phyloP scores from a whole-genome alignment of 805 yeast genomes.

The Lipomyces yamadae region DNA sequence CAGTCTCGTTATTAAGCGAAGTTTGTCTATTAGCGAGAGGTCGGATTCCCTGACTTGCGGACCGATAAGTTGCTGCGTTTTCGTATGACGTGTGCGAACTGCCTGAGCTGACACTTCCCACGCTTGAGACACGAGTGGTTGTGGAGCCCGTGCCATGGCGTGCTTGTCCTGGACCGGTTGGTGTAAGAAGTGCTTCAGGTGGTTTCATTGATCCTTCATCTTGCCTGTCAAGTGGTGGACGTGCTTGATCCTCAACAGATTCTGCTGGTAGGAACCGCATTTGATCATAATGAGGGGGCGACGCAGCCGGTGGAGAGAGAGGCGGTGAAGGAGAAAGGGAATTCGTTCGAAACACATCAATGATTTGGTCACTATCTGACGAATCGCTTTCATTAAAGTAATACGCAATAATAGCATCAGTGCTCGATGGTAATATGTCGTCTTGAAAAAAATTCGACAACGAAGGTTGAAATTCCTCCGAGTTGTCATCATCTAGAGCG shows the following conservation, averaged over 20 bases:
- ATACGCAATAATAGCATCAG: neutral
- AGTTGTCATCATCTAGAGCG: neutral
- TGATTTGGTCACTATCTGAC: neutral
- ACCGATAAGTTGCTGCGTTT: neutral
- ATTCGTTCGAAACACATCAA: neutral
- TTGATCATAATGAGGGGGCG: neutral
- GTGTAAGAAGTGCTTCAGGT: neutral
- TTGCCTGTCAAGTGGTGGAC: neutral
- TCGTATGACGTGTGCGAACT: neutral
- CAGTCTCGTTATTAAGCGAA: neutral
- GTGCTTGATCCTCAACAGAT: neutral
- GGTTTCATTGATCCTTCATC: neutral
- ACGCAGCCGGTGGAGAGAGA: neutral
- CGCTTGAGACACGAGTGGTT: neutral
- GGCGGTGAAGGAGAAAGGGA: neutral
- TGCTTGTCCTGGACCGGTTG: neutral
- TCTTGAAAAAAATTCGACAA: neutral
- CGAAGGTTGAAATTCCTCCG: neutral
- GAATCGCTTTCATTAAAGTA: neutral
- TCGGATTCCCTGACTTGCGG: neutral
- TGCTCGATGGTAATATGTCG: neutral
- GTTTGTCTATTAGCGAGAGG: neutral
- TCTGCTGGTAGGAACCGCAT: neutral
- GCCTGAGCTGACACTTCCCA: neutral
- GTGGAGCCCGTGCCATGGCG: neutral